Evolutionary conservation across 495 filamentous ascomycete genomes (phyloP).

Genomic region (Penicillium canescens): DNA sequence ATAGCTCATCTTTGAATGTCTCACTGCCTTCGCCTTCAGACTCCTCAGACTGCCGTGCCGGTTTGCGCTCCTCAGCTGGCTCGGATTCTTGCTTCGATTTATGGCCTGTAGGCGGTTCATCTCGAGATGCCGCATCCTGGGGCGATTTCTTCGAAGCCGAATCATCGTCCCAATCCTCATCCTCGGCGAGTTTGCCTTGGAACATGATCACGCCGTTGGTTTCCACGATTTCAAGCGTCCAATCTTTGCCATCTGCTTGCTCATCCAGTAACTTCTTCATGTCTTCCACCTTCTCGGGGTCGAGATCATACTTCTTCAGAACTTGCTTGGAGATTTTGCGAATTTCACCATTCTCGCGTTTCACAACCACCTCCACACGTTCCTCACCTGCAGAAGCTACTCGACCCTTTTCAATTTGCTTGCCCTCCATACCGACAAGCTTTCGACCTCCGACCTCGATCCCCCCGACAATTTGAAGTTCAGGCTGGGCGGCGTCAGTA

Average conservation of each 20-base stretch:
- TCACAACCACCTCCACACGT: slow-evolving; percentile 52
- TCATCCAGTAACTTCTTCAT: slow-evolving; percentile 56
- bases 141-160: slow-evolving; percentile 5
- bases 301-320: slow-evolving; percentile 68
- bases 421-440: slow-evolving; percentile 57
- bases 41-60: slow-evolving; percentile 13
- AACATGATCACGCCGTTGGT: slow-evolving; percentile 51
- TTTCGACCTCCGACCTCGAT: slow-evolving; percentile 60
- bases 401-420: slow-evolving; percentile 53
- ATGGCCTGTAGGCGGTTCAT: not conserved
- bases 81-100: not conserved
- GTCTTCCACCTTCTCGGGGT: slow-evolving; percentile 64
- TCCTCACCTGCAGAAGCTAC: slow-evolving; percentile 40
- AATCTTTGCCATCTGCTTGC: slow-evolving; percentile 43
- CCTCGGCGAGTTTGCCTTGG: slow-evolving; percentile 38
- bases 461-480: slow-evolving; percentile 55
- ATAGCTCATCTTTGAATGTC: slow-evolving; percentile 58
- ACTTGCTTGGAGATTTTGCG: slow-evolving; percentile 57
- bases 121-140: not conserved
- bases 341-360: slow-evolving; percentile 58
- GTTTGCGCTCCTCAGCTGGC: slow-evolving; percentile 14
- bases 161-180: slow-evolving; percentile 31
- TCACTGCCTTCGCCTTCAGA: slow-evolving; percentile 42
- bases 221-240: slow-evolving; percentile 49
- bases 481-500: slow-evolving; percentile 9